A percentile compares a stretch with the other conserved stretches of the same genome.
phyloP scores from a whole-genome alignment of 2,329 filamentous ascomycete genomes.

The Periglandula ipomoeae region DNA sequence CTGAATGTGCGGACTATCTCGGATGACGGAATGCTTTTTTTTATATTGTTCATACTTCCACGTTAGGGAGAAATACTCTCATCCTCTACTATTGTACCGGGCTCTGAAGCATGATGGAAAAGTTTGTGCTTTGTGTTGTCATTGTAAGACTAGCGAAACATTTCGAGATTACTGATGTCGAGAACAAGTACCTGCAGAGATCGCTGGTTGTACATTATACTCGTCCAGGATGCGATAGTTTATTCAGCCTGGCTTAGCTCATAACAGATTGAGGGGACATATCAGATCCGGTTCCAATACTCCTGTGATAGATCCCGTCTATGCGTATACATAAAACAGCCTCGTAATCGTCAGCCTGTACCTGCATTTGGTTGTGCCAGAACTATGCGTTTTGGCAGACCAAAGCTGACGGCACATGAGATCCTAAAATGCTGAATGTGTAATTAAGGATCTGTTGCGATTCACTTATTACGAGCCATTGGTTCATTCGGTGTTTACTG shows the following conservation, averaged over 20 bases:
- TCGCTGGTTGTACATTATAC: slow-evolving; percentile 13
- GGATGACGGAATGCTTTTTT: slow-evolving; percentile 14
- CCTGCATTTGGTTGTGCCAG: too few species aligned
- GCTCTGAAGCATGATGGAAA: slow-evolving; percentile 8
- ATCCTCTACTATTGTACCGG: slow-evolving; percentile 11
- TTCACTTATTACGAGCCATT: too few species aligned
- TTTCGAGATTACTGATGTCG: not conserved
- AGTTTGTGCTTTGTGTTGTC: slow-evolving; percentile 10
- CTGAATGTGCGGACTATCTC: slow-evolving; percentile 11
- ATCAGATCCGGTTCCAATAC: not conserved
- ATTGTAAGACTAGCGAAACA: slow-evolving; percentile 13
- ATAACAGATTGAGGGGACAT: slow-evolving; percentile 5
- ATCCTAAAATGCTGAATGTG: too few species aligned
- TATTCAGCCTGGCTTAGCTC: slow-evolving; percentile 3
- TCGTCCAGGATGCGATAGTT: slow-evolving; percentile 9
- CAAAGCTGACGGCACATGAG: too few species aligned
- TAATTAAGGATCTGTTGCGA: too few species aligned
- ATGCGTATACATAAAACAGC: too few species aligned
- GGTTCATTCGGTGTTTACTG: too few species aligned
- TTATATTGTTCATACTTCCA: slow-evolving; percentile 14
- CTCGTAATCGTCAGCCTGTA: too few species aligned
- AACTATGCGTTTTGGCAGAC: too few species aligned
- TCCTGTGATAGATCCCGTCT: not conserved
- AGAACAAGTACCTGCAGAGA: slow-evolving; percentile 7
- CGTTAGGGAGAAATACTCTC: slow-evolving; percentile 2